Conservation (phyloP, 352 stramenopile species). For the Pythium myriotylum region DNA sequence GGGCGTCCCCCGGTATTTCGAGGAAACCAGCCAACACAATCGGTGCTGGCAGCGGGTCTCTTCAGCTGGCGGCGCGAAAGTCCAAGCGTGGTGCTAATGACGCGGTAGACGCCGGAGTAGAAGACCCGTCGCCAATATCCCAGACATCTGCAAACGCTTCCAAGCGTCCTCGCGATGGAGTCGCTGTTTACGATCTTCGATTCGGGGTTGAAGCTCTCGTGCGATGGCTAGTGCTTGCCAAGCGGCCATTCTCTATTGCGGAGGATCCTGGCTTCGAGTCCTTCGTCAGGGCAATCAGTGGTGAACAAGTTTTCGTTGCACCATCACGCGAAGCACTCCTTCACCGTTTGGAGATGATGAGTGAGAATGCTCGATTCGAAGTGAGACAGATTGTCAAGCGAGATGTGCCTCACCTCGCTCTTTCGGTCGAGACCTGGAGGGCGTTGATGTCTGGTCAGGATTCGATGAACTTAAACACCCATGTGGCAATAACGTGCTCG, state of each 20-base stretch:
- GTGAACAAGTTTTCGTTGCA: slow-evolving; percentile 19
- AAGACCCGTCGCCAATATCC: background rate
- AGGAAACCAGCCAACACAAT: background rate
- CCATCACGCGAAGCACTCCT: slow-evolving; percentile 30
- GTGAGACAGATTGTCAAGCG: slow-evolving; percentile 39
- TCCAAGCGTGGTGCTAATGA: slow-evolving; percentile 8
- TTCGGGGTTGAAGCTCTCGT: slow-evolving; percentile 39
- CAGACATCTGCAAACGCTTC: background rate
- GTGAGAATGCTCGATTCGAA: slow-evolving; percentile 43
- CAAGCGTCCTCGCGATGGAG: slow-evolving; percentile 23
- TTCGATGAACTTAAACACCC: background rate
- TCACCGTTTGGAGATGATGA: slow-evolving; percentile 42
- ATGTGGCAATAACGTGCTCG: slow-evolving; percentile 22
- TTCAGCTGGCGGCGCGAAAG: slow-evolving; percentile 11
- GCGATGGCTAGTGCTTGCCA: slow-evolving; percentile 40
- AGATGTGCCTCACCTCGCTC: slow-evolving; percentile 28
- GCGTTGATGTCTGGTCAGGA: background rate
- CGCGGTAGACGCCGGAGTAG: background rate
- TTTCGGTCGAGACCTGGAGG: slow-evolving; percentile 36
- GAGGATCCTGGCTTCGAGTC: slow-evolving; percentile 37
- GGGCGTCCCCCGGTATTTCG: background rate
- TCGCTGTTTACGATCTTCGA: slow-evolving; percentile 27
- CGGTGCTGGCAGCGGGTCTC: background rate
- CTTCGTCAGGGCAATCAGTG: slow-evolving; percentile 32
- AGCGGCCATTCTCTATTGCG: slow-evolving; percentile 38